These are phyloP conservation scores for Drosera spatulata DNA, from an alignment of 179 eudicot species.

Conservation along the genomic window DNA sequence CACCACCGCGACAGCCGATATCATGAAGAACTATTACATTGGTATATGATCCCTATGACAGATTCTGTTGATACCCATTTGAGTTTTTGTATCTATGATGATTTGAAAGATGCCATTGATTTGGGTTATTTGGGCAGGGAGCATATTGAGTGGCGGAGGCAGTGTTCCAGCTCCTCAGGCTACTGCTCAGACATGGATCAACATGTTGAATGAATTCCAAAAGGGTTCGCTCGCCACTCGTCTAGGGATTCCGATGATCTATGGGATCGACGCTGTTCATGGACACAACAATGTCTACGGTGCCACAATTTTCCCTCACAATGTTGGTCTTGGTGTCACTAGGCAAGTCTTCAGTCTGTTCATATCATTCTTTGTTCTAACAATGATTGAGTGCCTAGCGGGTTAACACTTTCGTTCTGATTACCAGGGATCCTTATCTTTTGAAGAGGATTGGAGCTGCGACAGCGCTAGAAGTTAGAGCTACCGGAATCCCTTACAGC, in stretches of 20 bases:
- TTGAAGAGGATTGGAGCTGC: constrained; percentile 39
- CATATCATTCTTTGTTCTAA: no score
- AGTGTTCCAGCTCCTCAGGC: constrained; percentile 58
- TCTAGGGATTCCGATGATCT: constrained; percentile 60
- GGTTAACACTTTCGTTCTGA: neutral
- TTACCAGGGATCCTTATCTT: constrained; percentile 25
- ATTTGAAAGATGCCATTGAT: neutral
- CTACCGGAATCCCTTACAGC: constrained; percentile 27
- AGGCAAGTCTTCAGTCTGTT: constrained; percentile 31
- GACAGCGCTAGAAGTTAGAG: constrained; percentile 37
- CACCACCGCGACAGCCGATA: constrained; percentile 31
- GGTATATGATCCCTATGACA: constrained; percentile 9
- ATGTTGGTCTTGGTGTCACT: constrained; percentile 70
- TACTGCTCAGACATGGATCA: constrained; percentile 44
- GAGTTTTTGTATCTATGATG: neutral
- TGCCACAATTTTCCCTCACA: constrained; percentile 73
- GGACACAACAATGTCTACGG: constrained; percentile 55
- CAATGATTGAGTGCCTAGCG: no score
- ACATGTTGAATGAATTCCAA: constrained; percentile 57
- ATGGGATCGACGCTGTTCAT: constrained; percentile 77
- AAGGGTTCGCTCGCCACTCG: constrained; percentile 58
- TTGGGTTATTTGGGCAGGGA: constrained; percentile 23
- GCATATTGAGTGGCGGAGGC: constrained; percentile 70
- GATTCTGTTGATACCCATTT: neutral
- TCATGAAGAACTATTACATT: constrained; percentile 33